Conservation (phyloP, 2,329 filamentous ascomycete species). For the Fulvia fulva region DNA sequence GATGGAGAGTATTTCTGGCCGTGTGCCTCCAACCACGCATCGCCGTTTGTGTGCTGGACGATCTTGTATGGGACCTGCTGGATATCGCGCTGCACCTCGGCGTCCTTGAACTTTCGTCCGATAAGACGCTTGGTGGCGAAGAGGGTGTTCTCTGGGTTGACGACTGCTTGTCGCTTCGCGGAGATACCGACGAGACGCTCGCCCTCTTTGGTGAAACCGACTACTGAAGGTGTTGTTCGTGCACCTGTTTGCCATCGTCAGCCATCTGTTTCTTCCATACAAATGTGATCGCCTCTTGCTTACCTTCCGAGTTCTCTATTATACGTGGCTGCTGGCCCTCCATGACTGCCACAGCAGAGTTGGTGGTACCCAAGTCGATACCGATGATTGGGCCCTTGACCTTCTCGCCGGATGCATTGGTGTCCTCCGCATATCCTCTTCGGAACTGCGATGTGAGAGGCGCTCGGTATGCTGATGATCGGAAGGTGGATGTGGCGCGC, state of each 20-base stretch:
- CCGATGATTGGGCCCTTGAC: constrained; percentile 94
- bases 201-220: constrained; percentile 91
- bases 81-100: constrained; percentile 92
- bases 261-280: constrained; percentile 3
- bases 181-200: constrained; percentile 96
- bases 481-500: constrained; percentile 34
- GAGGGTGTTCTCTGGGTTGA: constrained; percentile 97
- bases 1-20: constrained; percentile 95
- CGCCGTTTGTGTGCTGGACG: constrained; percentile 91
- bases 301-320: constrained; percentile 96
- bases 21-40: constrained; percentile 91
- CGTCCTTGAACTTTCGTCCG: constrained; percentile 91
- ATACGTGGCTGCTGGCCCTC: constrained; percentile 94
- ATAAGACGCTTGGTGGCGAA: constrained; percentile 99
- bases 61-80: constrained; percentile 99
- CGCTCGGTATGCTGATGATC: constrained; percentile 51
- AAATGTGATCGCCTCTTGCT: constrained; percentile 25
- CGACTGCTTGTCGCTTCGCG: constrained; percentile 95
- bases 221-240: constrained; percentile 87
- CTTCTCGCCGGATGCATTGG: constrained; percentile 62
- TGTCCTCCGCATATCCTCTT: constrained; percentile 59
- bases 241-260: constrained; percentile 56
- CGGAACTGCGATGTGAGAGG: constrained; percentile 70
- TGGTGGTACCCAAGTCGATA: constrained; percentile 97
- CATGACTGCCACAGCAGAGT: constrained; percentile 96